Evolutionary conservation across 306 rosid species (phyloP), one percentile per base, ranked within the genome.

Genomic region (Ormosia emarginata): DNA sequence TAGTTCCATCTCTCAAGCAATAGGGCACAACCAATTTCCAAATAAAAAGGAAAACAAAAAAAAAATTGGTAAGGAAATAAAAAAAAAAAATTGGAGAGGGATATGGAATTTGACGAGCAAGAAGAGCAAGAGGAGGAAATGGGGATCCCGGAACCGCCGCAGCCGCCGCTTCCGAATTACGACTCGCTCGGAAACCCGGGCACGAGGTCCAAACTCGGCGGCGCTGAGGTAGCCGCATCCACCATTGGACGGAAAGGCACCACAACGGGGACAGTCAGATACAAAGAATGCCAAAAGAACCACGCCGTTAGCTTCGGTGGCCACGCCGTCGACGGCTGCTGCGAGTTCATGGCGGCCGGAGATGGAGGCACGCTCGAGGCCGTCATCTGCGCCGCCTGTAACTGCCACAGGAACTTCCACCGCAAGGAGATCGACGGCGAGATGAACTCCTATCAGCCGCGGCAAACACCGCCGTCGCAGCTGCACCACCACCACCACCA

Each of bases 391-490:
- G 99, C 99, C 41, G 98, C 99, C 50, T 95, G 99, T 66, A 87
- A 84, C 90, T 95, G 99, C 73, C 99, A 95, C 90, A 95, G 99
- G 56, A 95, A 93, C 52, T 95, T 95, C 71, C 99, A 95, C 88
- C 95, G 99, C n/a, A 91, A 89, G 50, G 97, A 95, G 86, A 85
- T 86, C 34, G 87, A 84, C 72, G 89, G 89, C 2, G 87, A 87
- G 33, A 65, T 57, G 3, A 37, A 50, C 79, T 78, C 85, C 0
- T 76, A 59, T 56, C 76, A 55, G 14, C 86, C 78, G 30, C 89
- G 24, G 6, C 74, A 17, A 5, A 57, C 41, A 0, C 85, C 53
- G 10, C 81, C 57, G 6, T 75, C 68, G 9, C 87, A 7, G 43
- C 88, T 71, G 64, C 79, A 77, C 36, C 86, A 71, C 14, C 77